Conservation (phyloP, 352 stramenopile genomes). For the Phytophthora pluvialis region DNA sequence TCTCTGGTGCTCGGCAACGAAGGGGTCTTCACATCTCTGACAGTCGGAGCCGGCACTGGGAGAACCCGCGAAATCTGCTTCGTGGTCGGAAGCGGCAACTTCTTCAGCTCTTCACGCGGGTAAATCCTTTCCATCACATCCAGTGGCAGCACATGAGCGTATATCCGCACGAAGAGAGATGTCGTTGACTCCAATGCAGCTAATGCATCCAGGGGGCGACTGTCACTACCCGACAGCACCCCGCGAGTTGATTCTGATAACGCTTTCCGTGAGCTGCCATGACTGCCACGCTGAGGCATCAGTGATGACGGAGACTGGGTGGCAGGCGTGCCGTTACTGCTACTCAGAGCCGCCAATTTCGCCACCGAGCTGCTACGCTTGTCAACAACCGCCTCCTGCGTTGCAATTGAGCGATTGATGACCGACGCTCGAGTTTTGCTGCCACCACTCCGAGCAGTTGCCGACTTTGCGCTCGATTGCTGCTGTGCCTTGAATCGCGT, state of each 20-base stretch:
- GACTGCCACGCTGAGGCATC: slow-evolving; percentile 20
- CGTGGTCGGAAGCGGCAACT: slow-evolving; percentile 42
- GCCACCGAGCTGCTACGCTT: slow-evolving; percentile 22
- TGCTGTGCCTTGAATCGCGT: slow-evolving; percentile 10
- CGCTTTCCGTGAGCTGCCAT: slow-evolving; percentile 24
- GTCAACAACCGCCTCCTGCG: slow-evolving; percentile 56
- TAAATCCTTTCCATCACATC: slow-evolving; percentile 61
- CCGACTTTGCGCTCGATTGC: slow-evolving; percentile 6
- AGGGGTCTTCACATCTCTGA: slow-evolving; percentile 21
- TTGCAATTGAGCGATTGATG: slow-evolving; percentile 65
- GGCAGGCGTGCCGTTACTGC: slow-evolving; percentile 3
- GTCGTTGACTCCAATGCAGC: slow-evolving; percentile 16
- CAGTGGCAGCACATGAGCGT: slow-evolving; percentile 61
- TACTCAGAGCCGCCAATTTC: slow-evolving; percentile 14
- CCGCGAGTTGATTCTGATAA: slow-evolving; percentile 26
- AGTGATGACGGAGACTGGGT: slow-evolving; percentile 1
- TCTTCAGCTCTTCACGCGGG: slow-evolving; percentile 38
- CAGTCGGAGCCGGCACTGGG: slow-evolving; percentile 11
- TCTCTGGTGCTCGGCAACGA: slow-evolving; percentile 16
- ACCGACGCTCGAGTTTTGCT: slow-evolving; percentile 48
- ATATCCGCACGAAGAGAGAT: slow-evolving; percentile 59
- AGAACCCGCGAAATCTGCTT: slow-evolving; percentile 18
- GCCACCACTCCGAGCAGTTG: neutral
- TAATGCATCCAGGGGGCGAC: slow-evolving; percentile 26
- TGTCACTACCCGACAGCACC: slow-evolving; percentile 26